Evolutionary conservation across 2,329 filamentous ascomycete species (phyloP).

Genomic region (Paramyrothecium roridum): DNA sequence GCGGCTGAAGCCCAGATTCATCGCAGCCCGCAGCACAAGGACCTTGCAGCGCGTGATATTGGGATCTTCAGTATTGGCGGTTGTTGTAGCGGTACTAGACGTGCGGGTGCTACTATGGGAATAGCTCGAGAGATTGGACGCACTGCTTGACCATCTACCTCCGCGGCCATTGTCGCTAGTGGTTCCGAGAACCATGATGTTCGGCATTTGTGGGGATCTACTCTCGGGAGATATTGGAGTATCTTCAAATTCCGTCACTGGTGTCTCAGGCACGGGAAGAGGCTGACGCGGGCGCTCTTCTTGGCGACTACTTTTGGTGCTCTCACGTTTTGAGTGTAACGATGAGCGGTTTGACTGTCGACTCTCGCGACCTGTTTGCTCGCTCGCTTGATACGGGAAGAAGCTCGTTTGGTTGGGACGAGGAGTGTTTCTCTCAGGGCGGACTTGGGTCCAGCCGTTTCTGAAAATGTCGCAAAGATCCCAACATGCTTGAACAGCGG

Average conservation of each 20-base stretch:
- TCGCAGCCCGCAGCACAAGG: constrained; percentile 78
- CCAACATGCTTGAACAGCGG: constrained; percentile 91
- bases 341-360: constrained; percentile 49
- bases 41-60: constrained; percentile 76
- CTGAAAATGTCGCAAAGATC: constrained; percentile 91
- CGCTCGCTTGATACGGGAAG: constrained; percentile 47
- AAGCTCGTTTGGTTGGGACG: constrained; percentile 77
- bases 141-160: constrained; percentile 77
- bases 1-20: constrained; percentile 77
- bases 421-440: constrained; percentile 82
- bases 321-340: constrained; percentile 49
- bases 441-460: constrained; percentile 85
- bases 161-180: constrained; percentile 55
- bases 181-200: constrained; percentile 83
- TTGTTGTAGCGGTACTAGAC: constrained; percentile 70
- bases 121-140: constrained; percentile 75
- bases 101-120: constrained; percentile 67
- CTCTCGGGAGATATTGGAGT: constrained; percentile 80
- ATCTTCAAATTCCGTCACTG: constrained; percentile 93
- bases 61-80: constrained; percentile 66
- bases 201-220: constrained; percentile 71
- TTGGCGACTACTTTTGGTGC: constrained; percentile 40
- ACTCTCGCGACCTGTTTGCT: constrained; percentile 46
- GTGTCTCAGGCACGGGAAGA: constrained; percentile 72
- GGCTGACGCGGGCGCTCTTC: constrained; percentile 48